phyloP scores from a whole-genome alignment of 345 rosid species.

The Corchorus capsularis region DNA sequence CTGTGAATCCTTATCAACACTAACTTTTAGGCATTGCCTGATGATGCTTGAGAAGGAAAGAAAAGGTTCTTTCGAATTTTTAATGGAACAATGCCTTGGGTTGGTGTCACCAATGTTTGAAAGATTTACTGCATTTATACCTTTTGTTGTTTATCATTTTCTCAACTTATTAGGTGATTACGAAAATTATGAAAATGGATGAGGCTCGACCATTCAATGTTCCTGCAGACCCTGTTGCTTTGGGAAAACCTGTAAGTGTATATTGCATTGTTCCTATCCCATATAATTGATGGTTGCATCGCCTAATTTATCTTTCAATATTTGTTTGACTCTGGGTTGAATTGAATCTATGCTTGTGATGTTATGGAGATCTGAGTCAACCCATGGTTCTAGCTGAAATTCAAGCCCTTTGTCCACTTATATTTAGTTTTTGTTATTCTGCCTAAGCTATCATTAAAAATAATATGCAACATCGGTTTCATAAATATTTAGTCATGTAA shows the following conservation, averaged over 20 bases:
- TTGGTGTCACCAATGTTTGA: not conserved
- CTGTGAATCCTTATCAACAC: not conserved
- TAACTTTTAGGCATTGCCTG: conserved; percentile 1
- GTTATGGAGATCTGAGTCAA: not conserved
- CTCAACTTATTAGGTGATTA: conserved; percentile 36
- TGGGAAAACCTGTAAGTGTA: conserved; percentile 25
- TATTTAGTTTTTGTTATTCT: not conserved
- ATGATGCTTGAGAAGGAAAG: not conserved
- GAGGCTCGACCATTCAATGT: conserved; percentile 47
- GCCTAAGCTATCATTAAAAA: not conserved
- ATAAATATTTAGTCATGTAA: not conserved
- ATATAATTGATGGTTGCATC: conserved; percentile 10
- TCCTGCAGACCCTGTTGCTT: conserved; percentile 30
- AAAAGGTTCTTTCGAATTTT: not conserved
- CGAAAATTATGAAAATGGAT: conserved; percentile 54
- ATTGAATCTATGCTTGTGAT: not conserved
- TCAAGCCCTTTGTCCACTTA: not conserved
- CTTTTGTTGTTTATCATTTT: not conserved
- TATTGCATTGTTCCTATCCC: not conserved
- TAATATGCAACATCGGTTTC: not conserved
- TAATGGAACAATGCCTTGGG: not conserved
- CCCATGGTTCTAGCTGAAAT: not conserved
- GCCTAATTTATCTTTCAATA: conserved; percentile 1
- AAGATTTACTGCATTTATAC: not conserved
- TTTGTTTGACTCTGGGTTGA: not conserved